Conservation (phyloP, 345 rosid species). For the Streptanthus diversifolius region DNA sequence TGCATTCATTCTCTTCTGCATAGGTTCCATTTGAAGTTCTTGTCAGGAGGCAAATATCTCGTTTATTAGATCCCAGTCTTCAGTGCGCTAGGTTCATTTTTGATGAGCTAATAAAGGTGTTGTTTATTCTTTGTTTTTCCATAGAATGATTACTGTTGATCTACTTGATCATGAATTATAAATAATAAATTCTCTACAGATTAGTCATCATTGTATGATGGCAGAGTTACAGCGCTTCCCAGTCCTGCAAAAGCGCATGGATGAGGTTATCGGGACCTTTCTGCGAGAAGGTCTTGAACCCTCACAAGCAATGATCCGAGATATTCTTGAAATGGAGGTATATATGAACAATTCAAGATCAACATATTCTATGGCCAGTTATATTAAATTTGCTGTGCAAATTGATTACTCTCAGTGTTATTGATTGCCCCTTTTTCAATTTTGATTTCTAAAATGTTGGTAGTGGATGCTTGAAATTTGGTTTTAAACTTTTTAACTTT, state of each 20-base stretch:
- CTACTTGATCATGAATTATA: not conserved
- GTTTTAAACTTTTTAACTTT: not conserved
- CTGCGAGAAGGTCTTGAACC: conserved; percentile 91
- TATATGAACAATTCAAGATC: not conserved
- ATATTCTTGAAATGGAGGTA: conserved; percentile 95
- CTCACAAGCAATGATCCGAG: conserved; percentile 86
- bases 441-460: not conserved
- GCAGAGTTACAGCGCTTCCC: conserved; percentile 83
- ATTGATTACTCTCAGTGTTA: not conserved
- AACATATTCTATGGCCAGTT: not conserved
- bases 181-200: conserved; percentile 42
- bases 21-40: conserved; percentile 98
- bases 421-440: not conserved
- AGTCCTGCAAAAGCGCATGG: conserved; percentile 83
- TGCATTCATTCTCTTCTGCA: conserved; percentile 18
- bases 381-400: not conserved
- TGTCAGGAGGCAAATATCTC: conserved; percentile 85
- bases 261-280: conserved; percentile 85
- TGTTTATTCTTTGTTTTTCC: not conserved
- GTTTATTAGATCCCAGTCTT: conserved; percentile 89
- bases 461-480: not conserved
- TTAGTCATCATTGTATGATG: conserved; percentile 78
- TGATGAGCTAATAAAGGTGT: conserved; percentile 86
- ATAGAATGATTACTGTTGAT: not conserved
- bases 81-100: conserved; percentile 96